These are phyloP conservation scores for Neurospora pannonica DNA, from an alignment of 495 filamentous ascomycete genomes.

Conservation along the genomic window DNA sequence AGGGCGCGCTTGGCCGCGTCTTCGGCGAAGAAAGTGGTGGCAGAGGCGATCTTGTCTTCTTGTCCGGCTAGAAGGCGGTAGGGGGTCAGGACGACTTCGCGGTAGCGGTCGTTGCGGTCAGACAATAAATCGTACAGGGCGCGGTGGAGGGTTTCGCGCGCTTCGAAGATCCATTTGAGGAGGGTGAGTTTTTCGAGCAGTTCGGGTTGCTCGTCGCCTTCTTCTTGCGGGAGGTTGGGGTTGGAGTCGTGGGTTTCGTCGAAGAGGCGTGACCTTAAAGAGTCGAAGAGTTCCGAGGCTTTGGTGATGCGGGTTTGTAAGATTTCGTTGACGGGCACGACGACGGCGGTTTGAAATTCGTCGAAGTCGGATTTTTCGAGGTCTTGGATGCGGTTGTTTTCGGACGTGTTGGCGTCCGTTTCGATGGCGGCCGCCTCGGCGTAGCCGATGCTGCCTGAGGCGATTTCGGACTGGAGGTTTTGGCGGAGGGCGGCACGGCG, in stretches of 20 bases:
- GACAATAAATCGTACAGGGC: slow-evolving; percentile 75
- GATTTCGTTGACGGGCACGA: slow-evolving; percentile 67
- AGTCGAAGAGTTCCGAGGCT: slow-evolving; percentile 58
- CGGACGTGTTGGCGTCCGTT: slow-evolving; percentile 56
- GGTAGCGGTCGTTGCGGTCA: slow-evolving; percentile 78
- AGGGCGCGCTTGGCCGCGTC: slow-evolving; percentile 62
- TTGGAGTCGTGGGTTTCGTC: slow-evolving; percentile 60
- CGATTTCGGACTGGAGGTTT: slow-evolving; percentile 66
- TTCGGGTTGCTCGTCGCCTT: slow-evolving; percentile 92
- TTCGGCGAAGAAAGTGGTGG: slow-evolving; percentile 68
- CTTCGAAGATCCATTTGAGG: slow-evolving; percentile 96
- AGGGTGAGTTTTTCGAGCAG: slow-evolving; percentile 87
- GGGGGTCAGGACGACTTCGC: slow-evolving; percentile 67
- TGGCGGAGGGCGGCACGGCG: slow-evolving; percentile 34
- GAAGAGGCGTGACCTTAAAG: slow-evolving; percentile 60
- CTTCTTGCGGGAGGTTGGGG: slow-evolving; percentile 80
- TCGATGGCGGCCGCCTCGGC: slow-evolving; percentile 64
- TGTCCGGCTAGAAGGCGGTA: slow-evolving; percentile 53
- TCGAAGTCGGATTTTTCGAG: slow-evolving; percentile 65
- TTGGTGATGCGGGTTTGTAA: slow-evolving; percentile 54
- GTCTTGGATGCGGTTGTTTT: slow-evolving; percentile 53
- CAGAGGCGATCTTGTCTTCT: slow-evolving; percentile 62
- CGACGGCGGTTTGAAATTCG: slow-evolving; percentile 60
- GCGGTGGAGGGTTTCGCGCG: slow-evolving; percentile 73
- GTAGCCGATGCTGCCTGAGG: slow-evolving; percentile 65